Conservation (phyloP, 2,329 filamentous ascomycete species). For the Pseudocercospora fijiensis region DNA sequence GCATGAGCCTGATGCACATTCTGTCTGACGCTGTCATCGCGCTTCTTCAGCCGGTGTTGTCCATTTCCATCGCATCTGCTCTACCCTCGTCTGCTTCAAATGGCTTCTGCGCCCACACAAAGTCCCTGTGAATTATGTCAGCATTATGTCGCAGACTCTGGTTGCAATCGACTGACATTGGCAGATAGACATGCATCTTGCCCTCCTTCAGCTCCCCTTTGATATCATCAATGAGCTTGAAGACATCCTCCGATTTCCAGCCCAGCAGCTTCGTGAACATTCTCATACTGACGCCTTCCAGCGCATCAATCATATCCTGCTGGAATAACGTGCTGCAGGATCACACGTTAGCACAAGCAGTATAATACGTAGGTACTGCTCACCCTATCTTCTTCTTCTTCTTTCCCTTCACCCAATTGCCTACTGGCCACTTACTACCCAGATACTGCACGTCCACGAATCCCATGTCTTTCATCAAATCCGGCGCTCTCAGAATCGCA, state of each 20-base stretch:
- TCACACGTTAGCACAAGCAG: not conserved
- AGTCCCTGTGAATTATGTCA: not conserved
- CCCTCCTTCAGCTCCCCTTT: not conserved
- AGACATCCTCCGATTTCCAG: not conserved
- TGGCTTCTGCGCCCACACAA: slow-evolving; percentile 1
- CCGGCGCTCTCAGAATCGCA: not conserved
- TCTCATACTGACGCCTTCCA: not conserved
- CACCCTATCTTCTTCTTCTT: slow-evolving; percentile 3
- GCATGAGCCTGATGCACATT: not conserved
- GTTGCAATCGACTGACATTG: not conserved
- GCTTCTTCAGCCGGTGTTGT: not conserved
- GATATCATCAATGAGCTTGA: not conserved
- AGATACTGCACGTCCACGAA: not conserved
- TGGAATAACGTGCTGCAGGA: not conserved
- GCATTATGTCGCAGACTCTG: not conserved
- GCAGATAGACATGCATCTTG: not conserved
- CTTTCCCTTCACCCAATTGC: not conserved
- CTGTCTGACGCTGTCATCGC: not conserved
- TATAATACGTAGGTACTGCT: not conserved
- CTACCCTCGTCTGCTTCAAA: not conserved
- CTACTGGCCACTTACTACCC: not conserved
- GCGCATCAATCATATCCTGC: not conserved
- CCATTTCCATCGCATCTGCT: not conserved
- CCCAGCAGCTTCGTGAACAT: not conserved
- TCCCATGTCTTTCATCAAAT: not conserved